These are phyloP conservation scores for Geotrichum candidum DNA, from an alignment of 1,139 yeast species.

Conservation along the genomic window DNA sequence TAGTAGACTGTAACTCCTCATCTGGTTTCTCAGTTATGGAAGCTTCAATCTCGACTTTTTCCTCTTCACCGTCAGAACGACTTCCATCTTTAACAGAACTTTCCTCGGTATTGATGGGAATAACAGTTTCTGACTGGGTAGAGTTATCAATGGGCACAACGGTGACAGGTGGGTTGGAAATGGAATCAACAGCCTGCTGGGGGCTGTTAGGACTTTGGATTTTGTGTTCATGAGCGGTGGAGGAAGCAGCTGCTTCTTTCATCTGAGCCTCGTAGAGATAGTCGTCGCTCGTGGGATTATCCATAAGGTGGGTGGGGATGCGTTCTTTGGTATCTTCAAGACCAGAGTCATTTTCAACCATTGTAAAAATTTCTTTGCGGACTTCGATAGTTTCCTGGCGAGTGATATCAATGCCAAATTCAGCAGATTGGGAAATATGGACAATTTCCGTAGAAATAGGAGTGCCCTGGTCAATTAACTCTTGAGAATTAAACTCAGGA, in stretches of 20 bases:
- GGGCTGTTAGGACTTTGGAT: neutral
- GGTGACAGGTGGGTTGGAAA: neutral
- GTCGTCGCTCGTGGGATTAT: neutral
- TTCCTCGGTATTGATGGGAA: neutral
- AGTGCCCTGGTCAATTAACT: neutral
- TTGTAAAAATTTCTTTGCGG: neutral
- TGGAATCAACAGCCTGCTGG: neutral
- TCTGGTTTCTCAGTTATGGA: neutral
- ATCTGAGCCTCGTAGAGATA: neutral
- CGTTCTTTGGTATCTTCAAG: constrained; percentile 14
- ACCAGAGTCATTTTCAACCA: constrained; percentile 16
- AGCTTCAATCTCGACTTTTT: neutral
- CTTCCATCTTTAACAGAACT: neutral
- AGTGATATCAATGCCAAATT: neutral
- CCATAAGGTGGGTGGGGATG: neutral
- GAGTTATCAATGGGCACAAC: neutral
- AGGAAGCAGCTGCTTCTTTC: neutral
- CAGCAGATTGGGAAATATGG: neutral
- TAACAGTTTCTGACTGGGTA: neutral
- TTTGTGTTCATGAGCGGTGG: neutral
- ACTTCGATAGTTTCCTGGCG: neutral
- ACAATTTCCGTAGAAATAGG: neutral
- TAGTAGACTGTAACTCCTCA: neutral
- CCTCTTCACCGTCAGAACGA: neutral
- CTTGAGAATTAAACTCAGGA: neutral